Evolutionary conservation across 192 early-diverging fungal species (phyloP), one percentile per base, ranked within the genome.

Genomic region (Dimargaris verticillata): DNA sequence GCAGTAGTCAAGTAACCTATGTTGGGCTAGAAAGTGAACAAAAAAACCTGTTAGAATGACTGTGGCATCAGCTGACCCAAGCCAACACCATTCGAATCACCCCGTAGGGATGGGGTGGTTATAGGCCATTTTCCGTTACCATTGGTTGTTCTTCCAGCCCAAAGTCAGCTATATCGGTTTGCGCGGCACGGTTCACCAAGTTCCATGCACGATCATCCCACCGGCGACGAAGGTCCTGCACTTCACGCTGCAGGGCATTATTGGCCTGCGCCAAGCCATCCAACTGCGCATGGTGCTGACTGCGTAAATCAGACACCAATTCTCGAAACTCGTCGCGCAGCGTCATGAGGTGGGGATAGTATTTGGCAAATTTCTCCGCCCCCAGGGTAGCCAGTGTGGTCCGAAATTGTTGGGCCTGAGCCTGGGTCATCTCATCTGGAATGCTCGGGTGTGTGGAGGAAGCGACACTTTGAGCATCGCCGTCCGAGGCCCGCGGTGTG

Each of bases 301-400:
- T 55, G 18, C 53, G 24, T 28, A 55, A 25, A 17, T 55, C 26
- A 7, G 28, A 25, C 33, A 55, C 53, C 1, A 55, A 6, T 33
- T 55, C 53, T 17, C 53, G 53, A 6, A 55, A 55, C 6, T 55
- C 53, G 11, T 55, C 28, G 14, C 53, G 53, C 17, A 55, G 53
- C 18, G 26, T 28, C 53, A 29, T n/a, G 14, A 55, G 53, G 6
- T 55, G 53, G 22, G 53, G 53, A 17, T 55, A 55, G 15, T 33
- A 55, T 18, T 55, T 55, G 33, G 53, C 33, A 33, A 55, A 33
- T 28, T 55, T 55, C 28, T 55, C 22, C 28, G 53, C 22, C 6
- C 53, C 53, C 3, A 18, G 28, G 26, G 28, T 7, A 28, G 26
- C 28, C 6, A 33, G 53, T 9, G 26, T 55, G 4, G 53, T 6